Conservation (phyloP, 225 moss, liverwort and hornwort species). For the Takakia lepidozioides region DNA sequence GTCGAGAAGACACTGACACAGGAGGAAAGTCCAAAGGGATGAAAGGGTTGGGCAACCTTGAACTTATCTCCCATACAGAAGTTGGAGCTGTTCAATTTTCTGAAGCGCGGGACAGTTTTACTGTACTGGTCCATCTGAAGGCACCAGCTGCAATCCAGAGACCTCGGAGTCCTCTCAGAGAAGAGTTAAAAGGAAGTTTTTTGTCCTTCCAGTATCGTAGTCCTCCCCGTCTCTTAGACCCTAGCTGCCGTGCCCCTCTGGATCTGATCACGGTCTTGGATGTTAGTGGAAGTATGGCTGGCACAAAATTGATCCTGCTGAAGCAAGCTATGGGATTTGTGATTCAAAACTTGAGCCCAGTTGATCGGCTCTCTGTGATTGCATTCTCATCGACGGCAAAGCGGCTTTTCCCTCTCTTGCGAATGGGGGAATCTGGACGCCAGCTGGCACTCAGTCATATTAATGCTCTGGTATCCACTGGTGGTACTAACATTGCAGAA, state of each 20-base stretch:
- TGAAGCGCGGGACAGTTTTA: constrained; percentile 20
- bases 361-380: constrained; percentile 38
- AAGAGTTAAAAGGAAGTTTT: background rate
- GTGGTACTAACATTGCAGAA: constrained; percentile 43
- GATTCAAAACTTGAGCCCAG: constrained; percentile 29
- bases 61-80: constrained; percentile 16
- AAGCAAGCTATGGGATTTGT: constrained; percentile 47
- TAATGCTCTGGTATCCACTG: constrained; percentile 27
- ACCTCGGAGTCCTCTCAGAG: background rate
- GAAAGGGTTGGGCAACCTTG: constrained; percentile 8
- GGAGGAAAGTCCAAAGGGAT: background rate
- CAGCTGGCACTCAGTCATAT: constrained; percentile 25
- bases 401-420: constrained; percentile 23
- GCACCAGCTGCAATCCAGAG: constrained; percentile 7
- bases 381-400: constrained; percentile 34
- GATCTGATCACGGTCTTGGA: constrained; percentile 40
- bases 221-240: constrained; percentile 16
- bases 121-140: constrained; percentile 29
- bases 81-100: constrained; percentile 17
- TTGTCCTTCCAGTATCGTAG: background rate
- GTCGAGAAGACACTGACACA: background rate
- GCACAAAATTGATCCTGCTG: constrained; percentile 28
- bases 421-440: constrained; percentile 38
- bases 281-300: constrained; percentile 44
- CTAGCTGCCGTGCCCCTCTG: constrained; percentile 29